Base-by-base conservation (phyloP, 2,329 filamentous ascomycete species). In the Trichothecium sympodiale region DNA sequence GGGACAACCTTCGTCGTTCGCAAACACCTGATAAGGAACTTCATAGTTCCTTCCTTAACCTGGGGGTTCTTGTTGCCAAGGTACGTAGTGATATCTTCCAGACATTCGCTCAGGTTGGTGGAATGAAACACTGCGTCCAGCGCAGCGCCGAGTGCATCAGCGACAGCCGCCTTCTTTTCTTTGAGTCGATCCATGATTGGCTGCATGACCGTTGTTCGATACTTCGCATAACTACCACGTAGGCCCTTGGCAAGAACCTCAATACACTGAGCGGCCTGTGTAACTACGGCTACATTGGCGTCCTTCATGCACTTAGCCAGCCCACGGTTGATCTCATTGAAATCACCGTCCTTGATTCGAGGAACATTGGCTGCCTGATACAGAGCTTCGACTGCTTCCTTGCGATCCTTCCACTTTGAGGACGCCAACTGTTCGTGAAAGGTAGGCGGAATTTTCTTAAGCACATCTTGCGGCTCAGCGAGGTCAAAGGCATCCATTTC, bases 221-320 rank as follows among this genome's bases (percentile, higher is more conserved):
- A 86, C 59, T 83, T 94, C 36, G 64, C 69, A 54, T 94, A 98
- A 17, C 69, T 63, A 48, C 74, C 79, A 31, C 85, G 79, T 41
- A 98, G 56, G 33, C 91, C 91, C 50, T 85, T 91, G 31, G 88
- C 89, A 17, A 98, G 65, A 18, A 83, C 72, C 50, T 96, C 88
- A 25, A 95, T 82, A 58, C 89, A 94, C 49, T 93, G 88, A 3
- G 89, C 91, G 5, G 93, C 89, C 44, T 91, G 80, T 2, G 83
- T 91, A 15, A 95, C 91, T 33, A 96, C 91, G 5, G 85, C 82
- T 46, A 98, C 82, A 53, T 98, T 98, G 48, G 93, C 91, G 48
- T 98, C 93, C 59, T 98, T 98, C 91, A 98, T 98, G 48, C 77
- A 86, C 60, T 96, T 98, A 31, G 91, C 89, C 37, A 96, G 69